Evolutionary conservation across 495 filamentous ascomycete species (phyloP), one percentile per base, ranked within the genome.

Genomic region (Ascodesmis nigricans): DNA sequence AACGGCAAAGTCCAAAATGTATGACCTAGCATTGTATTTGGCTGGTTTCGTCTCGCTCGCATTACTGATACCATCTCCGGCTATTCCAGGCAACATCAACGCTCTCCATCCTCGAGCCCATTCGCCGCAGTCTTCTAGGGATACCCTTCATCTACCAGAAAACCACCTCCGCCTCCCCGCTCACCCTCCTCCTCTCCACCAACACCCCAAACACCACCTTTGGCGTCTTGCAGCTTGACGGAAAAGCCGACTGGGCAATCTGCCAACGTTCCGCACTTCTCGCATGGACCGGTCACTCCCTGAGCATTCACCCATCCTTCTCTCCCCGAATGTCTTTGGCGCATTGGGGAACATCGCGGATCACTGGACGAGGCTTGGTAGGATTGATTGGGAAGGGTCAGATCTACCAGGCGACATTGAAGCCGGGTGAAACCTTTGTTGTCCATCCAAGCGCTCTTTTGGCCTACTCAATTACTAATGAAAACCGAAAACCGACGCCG

Each of bases 81-180:
- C 18, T 6, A 36, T 37, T 4, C 10, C 37, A 79, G 70, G 65
- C 70, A 38, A 65, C 82, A 58, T 93, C 84, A 8, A 82, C 79
- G 2, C 64, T 97, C 40, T 90, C 82, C 35, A 58, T 91, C 33
- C 70, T 95, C 25, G 71, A 75, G 29, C 87, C 87, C 8, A 67
- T 91, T 47, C 61, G 67, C 24, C 69, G 87, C 50, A 71, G 77
- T 16, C 44, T 66, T 38, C 65, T 84, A 15, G 75, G 82, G 33
- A 69, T 93, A 22, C 87, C 87, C 4, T 97, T 97, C 55, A 63
- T 95, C 41, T 97, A 95, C 56, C 87, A 93, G 58, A 68, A 66
- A 55, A 63, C 70, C 35, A 31, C 23, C 34, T 87, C 83, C 1
- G 77, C 82, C 2, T 77, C 65, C 27, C 82, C 84, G 2, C 67